Evolutionary conservation across 1,284 basidiomycete species (phyloP).

Genomic region (Peniophora sp.): DNA sequence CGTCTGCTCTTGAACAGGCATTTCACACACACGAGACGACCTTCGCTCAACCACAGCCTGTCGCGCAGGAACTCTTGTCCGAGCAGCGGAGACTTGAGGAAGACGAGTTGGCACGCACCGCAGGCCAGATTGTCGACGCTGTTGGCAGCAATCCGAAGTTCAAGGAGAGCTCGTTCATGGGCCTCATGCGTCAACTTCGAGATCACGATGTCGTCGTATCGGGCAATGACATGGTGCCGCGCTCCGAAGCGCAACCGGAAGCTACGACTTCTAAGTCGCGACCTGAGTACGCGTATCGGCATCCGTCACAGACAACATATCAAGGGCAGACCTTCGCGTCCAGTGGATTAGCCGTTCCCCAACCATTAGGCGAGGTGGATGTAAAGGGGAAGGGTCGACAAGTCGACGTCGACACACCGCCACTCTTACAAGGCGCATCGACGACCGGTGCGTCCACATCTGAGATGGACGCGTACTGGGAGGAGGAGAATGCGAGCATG

Average conservation of each 20-base stretch:
- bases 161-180: constrained; percentile 81
- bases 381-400: constrained; percentile 64
- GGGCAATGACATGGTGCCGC: constrained; percentile 71
- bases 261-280: constrained; percentile 6
- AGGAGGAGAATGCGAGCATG: constrained; percentile 64
- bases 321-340: too few species aligned
- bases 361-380: constrained; percentile 30
- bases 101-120: constrained; percentile 72
- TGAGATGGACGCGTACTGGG: constrained; percentile 58
- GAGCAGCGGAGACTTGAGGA: constrained; percentile 15
- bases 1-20: constrained; percentile 50
- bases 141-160: constrained; percentile 83
- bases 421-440: background rate
- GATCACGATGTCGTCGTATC: constrained; percentile 81
- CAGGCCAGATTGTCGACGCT: constrained; percentile 62
- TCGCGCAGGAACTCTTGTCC: constrained; percentile 18
- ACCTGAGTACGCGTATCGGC: too few species aligned
- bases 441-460: background rate
- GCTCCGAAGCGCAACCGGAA: constrained; percentile 20
- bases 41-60: constrained; percentile 13
- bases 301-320: too few species aligned
- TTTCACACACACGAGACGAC: constrained; percentile 47
- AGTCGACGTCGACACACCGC: constrained; percentile 10
- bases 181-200: constrained; percentile 79
- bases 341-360: too few species aligned